Percentiles rank a stretch among this genome's conserved stretches.
Evolutionary conservation across 202 grass and related monocot species (phyloP).

Genomic region (Cymbopogon flexuosus): DNA sequence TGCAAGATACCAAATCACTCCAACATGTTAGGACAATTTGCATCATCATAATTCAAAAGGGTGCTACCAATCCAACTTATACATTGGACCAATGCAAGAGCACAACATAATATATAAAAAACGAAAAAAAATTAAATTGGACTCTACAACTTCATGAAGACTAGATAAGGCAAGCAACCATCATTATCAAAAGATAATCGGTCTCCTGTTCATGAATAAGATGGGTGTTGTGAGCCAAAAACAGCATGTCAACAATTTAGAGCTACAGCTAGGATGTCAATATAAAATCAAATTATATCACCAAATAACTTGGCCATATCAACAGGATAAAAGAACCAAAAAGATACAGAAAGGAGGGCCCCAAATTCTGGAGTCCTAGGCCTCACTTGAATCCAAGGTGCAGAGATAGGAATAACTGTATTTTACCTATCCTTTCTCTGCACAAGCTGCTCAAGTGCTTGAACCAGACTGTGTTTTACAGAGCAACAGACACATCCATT

Average conservation of each 20-base stretch:
- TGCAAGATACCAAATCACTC: conserved; percentile 32
- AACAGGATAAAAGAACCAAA: neutral
- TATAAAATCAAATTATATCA: neutral
- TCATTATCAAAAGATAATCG: neutral
- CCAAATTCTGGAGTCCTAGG: neutral
- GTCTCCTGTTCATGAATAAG: neutral
- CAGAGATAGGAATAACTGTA: neutral
- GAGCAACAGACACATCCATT: conserved; percentile 98
- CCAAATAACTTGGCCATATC: neutral
- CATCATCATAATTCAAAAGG: neutral
- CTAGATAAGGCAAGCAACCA: conserved; percentile 4
- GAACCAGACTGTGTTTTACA: conserved; percentile 92
- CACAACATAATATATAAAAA: neutral
- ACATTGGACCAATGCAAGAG: conserved; percentile 9
- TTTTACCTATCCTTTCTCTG: conserved; percentile 82
- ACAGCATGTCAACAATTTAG: neutral
- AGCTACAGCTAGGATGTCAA: conserved; percentile 9
- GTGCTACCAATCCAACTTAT: neutral
- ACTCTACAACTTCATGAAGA: neutral
- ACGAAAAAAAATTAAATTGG: neutral
- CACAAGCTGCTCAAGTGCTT: conserved; percentile 94
- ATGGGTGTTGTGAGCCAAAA: conserved; percentile 3
- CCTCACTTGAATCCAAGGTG: neutral
- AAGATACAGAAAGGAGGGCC: conserved; percentile 9
- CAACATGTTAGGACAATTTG: conserved; percentile 28